phyloP scores from a whole-genome alignment of 2,329 filamentous ascomycete species.

The Remersonia thermophila region DNA sequence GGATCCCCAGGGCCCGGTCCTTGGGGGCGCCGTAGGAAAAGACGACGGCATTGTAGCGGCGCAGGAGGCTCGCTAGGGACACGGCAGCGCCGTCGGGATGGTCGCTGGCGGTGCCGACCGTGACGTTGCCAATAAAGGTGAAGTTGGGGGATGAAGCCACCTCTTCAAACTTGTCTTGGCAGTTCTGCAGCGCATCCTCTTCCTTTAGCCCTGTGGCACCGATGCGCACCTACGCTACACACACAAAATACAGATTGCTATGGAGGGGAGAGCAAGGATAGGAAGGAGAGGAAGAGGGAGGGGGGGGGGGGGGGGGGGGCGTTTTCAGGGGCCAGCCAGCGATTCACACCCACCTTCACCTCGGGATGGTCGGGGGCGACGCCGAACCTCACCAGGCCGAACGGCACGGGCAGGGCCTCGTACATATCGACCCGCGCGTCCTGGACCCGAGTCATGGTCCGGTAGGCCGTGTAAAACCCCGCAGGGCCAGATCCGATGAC shows the following conservation, averaged over 20 bases:
- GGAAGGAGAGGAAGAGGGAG: neutral
- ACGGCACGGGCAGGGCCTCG: slow-evolving; percentile 83
- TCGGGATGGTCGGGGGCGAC: slow-evolving; percentile 98
- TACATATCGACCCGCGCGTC: slow-evolving; percentile 84
- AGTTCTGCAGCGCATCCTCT: slow-evolving; percentile 77
- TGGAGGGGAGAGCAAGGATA: neutral
- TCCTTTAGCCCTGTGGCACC: too few relatives aligned
- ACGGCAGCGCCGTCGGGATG: slow-evolving; percentile 38
- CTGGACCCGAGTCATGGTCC: slow-evolving; percentile 64
- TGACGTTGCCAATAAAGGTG: slow-evolving; percentile 81
- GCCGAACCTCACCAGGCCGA: slow-evolving; percentile 81
- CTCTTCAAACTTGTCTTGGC: slow-evolving; percentile 84
- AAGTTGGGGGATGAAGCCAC: slow-evolving; percentile 74
- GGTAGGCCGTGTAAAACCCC: slow-evolving; percentile 87
- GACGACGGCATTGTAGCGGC: slow-evolving; percentile 82
- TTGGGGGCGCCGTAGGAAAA: slow-evolving; percentile 87
- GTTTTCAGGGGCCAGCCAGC: neutral
- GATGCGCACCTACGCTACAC: too few relatives aligned
- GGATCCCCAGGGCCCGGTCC: slow-evolving; percentile 66
- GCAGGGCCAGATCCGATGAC: slow-evolving; percentile 89
- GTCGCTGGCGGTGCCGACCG: slow-evolving; percentile 47
- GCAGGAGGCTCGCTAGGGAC: slow-evolving; percentile 54
- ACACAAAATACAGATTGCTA: too few relatives aligned
- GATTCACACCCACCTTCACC: slow-evolving; percentile 71
- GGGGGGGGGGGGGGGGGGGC: too few relatives aligned